phyloP scores from a whole-genome alignment of 1,139 yeast genomes.

The Geotrichum aggregatum region DNA sequence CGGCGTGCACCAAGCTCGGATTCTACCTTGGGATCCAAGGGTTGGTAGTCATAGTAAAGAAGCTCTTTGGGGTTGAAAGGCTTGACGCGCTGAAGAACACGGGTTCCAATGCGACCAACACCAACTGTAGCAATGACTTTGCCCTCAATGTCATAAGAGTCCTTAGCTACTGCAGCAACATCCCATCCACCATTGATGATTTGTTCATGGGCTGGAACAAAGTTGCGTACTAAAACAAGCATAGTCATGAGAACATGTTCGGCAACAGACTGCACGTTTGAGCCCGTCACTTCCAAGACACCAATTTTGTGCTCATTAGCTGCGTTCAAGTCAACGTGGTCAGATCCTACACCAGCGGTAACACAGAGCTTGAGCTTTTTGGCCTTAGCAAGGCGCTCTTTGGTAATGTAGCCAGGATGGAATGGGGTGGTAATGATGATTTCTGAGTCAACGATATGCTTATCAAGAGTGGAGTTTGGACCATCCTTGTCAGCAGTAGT shows the following conservation, averaged over 20 bases:
- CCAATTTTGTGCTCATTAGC: constrained; percentile 62
- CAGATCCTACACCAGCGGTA: constrained; percentile 85
- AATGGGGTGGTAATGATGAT: constrained; percentile 78
- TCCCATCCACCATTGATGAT: constrained; percentile 63
- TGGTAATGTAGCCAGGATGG: constrained; percentile 73
- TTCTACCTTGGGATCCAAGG: constrained; percentile 55
- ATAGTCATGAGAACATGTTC: constrained; percentile 79
- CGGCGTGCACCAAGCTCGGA: constrained; percentile 57
- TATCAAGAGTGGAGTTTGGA: constrained; percentile 53
- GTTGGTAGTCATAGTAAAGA: constrained; percentile 72
- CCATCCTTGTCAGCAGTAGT: constrained; percentile 71
- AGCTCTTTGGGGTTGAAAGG: constrained; percentile 74
- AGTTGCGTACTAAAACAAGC: constrained; percentile 66
- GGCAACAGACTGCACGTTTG: constrained; percentile 75
- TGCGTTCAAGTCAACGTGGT: constrained; percentile 70
- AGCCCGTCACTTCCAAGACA: constrained; percentile 78
- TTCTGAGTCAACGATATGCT: constrained; percentile 66
- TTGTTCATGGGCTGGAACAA: constrained; percentile 73
- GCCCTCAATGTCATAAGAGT: constrained; percentile 70
- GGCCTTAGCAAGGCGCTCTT: constrained; percentile 63
- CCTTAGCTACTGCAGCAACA: constrained; percentile 72
- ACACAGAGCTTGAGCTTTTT: constrained; percentile 67
- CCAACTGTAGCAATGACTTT: constrained; percentile 77
- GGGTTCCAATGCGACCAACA: constrained; percentile 77
- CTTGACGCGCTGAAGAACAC: constrained; percentile 66